Evolutionary conservation across 306 rosid genomes (phyloP).

Genomic region (Cucurbita pepo): DNA sequence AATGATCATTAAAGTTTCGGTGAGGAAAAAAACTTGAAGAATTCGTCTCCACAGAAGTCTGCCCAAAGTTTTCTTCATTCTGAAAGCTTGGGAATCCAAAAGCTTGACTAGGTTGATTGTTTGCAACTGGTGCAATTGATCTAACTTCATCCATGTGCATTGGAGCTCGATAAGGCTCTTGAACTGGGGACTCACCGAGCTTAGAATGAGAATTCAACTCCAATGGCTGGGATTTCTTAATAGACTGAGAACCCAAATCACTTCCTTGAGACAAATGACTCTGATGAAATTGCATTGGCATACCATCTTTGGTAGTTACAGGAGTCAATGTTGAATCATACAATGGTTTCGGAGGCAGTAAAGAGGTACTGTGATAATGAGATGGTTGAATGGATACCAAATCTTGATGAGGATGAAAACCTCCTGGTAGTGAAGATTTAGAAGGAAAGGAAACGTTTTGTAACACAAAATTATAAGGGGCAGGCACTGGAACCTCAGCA

Average conservation of each 20-base stretch:
- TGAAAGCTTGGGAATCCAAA: slow-evolving; percentile 16
- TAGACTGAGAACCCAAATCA: slow-evolving; percentile 33
- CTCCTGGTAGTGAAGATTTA: slow-evolving; percentile 28
- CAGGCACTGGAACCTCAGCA: slow-evolving; percentile 28
- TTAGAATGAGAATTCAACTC: slow-evolving; percentile 23
- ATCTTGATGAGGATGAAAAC: slow-evolving; percentile 31
- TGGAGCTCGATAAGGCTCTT: slow-evolving; percentile 27
- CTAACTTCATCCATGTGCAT: slow-evolving; percentile 28
- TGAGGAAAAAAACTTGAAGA: slow-evolving; percentile 30
- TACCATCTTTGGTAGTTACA: slow-evolving; percentile 22
- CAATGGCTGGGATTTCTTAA: slow-evolving; percentile 17
- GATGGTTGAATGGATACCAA: slow-evolving; percentile 24
- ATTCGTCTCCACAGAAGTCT: slow-evolving; percentile 21
- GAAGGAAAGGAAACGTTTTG: slow-evolving; percentile 42
- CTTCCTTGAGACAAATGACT: slow-evolving; percentile 30
- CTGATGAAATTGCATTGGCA: slow-evolving; percentile 40
- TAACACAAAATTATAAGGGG: slow-evolving; percentile 23
- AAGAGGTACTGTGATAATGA: slow-evolving; percentile 42
- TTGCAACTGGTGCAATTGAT: slow-evolving; percentile 19
- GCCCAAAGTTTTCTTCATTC: slow-evolving; percentile 29
- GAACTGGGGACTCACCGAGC: slow-evolving; percentile 28
- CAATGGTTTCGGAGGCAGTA: slow-evolving; percentile 32
- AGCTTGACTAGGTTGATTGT: slow-evolving; percentile 24
- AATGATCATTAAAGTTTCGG: slow-evolving; percentile 28
- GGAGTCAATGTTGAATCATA: slow-evolving; percentile 23